phyloP scores from a whole-genome alignment of 108 stramenopile species.

The Bacterosira constricta region DNA sequence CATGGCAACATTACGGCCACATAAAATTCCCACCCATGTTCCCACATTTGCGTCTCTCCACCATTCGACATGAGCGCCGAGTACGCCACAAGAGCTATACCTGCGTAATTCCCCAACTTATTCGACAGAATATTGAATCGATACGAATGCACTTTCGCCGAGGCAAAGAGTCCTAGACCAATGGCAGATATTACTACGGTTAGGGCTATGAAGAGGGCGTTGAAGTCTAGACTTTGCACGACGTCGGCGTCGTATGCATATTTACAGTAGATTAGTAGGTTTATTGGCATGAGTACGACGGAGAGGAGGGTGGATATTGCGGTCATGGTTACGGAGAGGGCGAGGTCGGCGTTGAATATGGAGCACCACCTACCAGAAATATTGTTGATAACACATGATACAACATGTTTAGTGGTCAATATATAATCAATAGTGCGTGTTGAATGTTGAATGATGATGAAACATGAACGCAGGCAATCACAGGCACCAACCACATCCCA shows the following conservation, averaged over 20 bases:
- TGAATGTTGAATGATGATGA: neutral
- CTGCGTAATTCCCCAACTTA: conserved; percentile 69
- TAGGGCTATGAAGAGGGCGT: conserved; percentile 68
- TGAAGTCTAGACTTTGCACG: conserved; percentile 66
- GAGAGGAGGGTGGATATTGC: conserved; percentile 78
- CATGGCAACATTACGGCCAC: conserved; percentile 71
- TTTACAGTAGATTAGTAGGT: conserved; percentile 76
- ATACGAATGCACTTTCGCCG: conserved; percentile 55
- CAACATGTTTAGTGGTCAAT: neutral
- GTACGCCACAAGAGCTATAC: conserved; percentile 70
- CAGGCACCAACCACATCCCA: neutral
- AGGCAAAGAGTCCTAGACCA: conserved; percentile 60
- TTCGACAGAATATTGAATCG: conserved; percentile 70
- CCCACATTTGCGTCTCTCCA: conserved; percentile 71
- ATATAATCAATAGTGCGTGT: neutral
- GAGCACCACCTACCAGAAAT: conserved; percentile 53
- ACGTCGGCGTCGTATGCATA: conserved; percentile 64
- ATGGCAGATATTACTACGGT: conserved; percentile 79
- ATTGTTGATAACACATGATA: conserved; percentile 7
- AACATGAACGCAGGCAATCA: neutral
- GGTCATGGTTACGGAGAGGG: conserved; percentile 88
- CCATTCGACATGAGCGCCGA: conserved; percentile 66
- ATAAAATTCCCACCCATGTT: conserved; percentile 79
- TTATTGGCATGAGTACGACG: conserved; percentile 74
- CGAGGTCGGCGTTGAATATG: conserved; percentile 86